These are phyloP conservation scores for Breynia disticha DNA, from an alignment of 441 rosid genomes.

Conservation along the genomic window DNA sequence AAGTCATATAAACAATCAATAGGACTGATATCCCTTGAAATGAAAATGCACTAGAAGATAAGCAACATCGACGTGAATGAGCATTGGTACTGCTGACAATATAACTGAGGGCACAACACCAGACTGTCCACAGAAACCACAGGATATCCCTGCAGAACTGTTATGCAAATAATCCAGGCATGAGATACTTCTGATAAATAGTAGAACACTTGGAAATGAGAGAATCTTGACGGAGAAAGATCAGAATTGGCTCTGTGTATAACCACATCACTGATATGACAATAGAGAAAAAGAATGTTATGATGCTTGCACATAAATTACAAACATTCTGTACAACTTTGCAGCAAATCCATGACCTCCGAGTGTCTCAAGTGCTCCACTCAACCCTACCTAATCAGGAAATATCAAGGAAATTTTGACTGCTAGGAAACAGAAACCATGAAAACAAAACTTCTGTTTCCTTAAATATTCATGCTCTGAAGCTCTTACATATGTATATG, in stretches of 20 bases:
- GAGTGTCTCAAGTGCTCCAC: conserved; percentile 78
- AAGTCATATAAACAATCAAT: conserved; percentile 34
- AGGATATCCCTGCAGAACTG: conserved; percentile 53
- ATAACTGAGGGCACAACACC: conserved; percentile 37
- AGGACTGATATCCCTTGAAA: conserved; percentile 43
- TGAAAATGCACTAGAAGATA: conserved; percentile 43
- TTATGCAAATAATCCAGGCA: conserved; percentile 65
- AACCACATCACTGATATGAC: conserved; percentile 47
- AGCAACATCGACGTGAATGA: conserved; percentile 33
- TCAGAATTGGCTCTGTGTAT: conserved; percentile 36
- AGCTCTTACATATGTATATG: too few species aligned
- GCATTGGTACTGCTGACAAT: conserved; percentile 28
- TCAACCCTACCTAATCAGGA: conserved; percentile 41
- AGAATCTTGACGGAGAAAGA: conserved; percentile 48
- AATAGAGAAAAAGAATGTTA: conserved; percentile 35
- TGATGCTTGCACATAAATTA: conserved; percentile 62
- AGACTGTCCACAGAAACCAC: conserved; percentile 66
- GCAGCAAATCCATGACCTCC: conserved; percentile 86
- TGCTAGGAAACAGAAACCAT: too few species aligned
- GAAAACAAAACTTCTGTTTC: too few species aligned
- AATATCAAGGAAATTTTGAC: too few species aligned
- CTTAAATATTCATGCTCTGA: too few species aligned
- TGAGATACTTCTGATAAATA: conserved; percentile 44
- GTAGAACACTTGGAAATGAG: conserved; percentile 37
- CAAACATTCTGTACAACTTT: conserved; percentile 38